A percentile compares a stretch with the other conserved stretches of the same genome.
Conservation (phyloP, 352 stramenopile species). For the Blastocystis hominis region DNA sequence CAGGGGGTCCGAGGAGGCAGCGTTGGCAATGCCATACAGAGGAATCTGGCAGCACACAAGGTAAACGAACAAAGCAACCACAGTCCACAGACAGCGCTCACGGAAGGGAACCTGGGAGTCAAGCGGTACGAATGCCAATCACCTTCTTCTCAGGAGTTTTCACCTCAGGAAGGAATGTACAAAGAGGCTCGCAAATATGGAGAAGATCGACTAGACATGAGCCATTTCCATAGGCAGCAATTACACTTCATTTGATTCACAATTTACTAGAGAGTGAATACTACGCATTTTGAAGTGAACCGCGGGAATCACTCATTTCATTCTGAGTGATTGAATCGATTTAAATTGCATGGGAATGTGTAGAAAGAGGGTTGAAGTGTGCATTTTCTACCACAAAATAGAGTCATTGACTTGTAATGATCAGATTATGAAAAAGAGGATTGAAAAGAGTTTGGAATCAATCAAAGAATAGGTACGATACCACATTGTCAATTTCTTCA, state of each 20-base stretch:
- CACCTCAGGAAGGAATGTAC: neutral
- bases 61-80: conserved; percentile 99
- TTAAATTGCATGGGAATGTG: too few species aligned
- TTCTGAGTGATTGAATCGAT: neutral
- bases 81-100: conserved; percentile 97
- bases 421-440: neutral
- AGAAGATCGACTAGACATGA: conserved; percentile 31
- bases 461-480: too few species aligned
- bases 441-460: too few species aligned
- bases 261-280: neutral
- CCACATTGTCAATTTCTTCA: too few species aligned
- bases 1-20: conserved; percentile 94
- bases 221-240: neutral
- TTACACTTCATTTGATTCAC: conserved; percentile 1
- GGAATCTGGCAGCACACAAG: conserved; percentile 98
- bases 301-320: neutral
- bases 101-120: conserved; percentile 83
- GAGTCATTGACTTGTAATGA: too few species aligned
- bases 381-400: neutral
- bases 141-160: neutral
- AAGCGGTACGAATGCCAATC: neutral
- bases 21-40: conserved; percentile 94
- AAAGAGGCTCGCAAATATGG: neutral
- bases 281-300: neutral
- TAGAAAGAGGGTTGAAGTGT: neutral